phyloP scores from a whole-genome alignment of 805 yeast species.

The Suhomyces canberraensis region DNA sequence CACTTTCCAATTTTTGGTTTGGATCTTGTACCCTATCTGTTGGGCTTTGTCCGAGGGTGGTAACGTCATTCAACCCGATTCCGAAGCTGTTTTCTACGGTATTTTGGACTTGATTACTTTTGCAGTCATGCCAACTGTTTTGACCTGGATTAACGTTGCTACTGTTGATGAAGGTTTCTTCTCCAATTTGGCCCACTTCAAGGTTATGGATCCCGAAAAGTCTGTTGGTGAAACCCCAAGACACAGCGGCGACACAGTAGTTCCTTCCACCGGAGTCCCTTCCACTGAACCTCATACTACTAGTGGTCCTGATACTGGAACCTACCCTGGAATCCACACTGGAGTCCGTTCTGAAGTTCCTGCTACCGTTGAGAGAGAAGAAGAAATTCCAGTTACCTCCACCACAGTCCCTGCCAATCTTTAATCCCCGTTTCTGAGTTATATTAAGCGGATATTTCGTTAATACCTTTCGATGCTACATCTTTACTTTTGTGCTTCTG shows the following conservation, averaged over 20 bases:
- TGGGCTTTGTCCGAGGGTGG: slow-evolving; percentile 65
- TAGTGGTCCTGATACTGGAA: too few relatives aligned
- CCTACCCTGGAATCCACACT: too few relatives aligned
- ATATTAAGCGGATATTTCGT: too few relatives aligned
- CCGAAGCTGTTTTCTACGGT: slow-evolving; percentile 60
- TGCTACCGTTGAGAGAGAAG: too few relatives aligned
- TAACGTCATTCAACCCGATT: slow-evolving; percentile 55
- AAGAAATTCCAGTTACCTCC: too few relatives aligned
- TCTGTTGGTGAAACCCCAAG: slow-evolving; percentile 31
- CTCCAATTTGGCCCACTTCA: slow-evolving; percentile 15
- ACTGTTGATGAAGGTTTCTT: slow-evolving; percentile 28
- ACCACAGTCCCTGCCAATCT: too few relatives aligned
- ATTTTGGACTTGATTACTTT: slow-evolving; percentile 50
- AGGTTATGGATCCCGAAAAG: slow-evolving; percentile 18
- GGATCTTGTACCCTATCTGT: slow-evolving; percentile 47
- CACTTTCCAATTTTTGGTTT: slow-evolving; percentile 35
- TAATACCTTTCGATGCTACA: too few relatives aligned
- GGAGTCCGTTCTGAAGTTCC: too few relatives aligned
- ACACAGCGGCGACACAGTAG: slow-evolving; percentile 45
- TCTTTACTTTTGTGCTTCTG: too few relatives aligned
- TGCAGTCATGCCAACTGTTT: slow-evolving; percentile 37
- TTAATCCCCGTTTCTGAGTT: too few relatives aligned
- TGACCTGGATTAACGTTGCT: slow-evolving; percentile 25
- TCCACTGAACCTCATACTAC: too few relatives aligned
- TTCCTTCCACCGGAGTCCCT: slow-evolving; percentile 14